Base-by-base conservation (phyloP, 2,329 filamentous ascomycete genomes). In the Pseudogymnoascus sp. region DNA sequence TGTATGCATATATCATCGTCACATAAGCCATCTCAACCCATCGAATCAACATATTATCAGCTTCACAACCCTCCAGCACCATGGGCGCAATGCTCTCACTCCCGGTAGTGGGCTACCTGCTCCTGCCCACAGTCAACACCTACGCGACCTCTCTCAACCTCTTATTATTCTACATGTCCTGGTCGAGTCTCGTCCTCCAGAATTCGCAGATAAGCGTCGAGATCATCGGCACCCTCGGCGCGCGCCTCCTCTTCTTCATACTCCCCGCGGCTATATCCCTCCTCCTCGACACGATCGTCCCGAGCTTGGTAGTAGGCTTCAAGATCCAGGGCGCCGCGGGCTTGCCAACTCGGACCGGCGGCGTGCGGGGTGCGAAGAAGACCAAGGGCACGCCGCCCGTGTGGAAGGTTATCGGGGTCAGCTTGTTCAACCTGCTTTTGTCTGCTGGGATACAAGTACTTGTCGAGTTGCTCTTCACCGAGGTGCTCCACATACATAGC, bases 141-240 rank as follows among this genome's bases (percentile, higher is more conserved):
- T 91, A 88, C 77, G 87, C 78, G 41, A 93, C 91, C 1, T 91
- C 87, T 1, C 78, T 96, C 65, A 96, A 94, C 72, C 76, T 96
- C 22, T 77, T 95, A 64, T 92, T 96, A 77, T 94, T 96, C 74
- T 93, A 91, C 73, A 82, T 96, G 76, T 93, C 90, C 67, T 96
- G 91, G 91, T 85, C 85, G 5, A 93, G 90, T 0, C 80, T 97
- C 32, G 84, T 95, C 38, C 77, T 93, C 2, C 88, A 88, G 6
- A 88, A 95, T 68, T 80, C 87, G 1, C 85, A 89, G 0, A 77
- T 94, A 14, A 82, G 84, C 62, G 83, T 96, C 62, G 90, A 96
- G 72, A 72, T 94, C 1, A 77, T 89, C 59, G 89, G 86, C 61
- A 86, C 87, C 0, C 72, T 90, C 4, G 81, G 82, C 22, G 77